Evolutionary conservation across 2,329 filamentous ascomycete species (phyloP).

Genomic region (Moelleriella libera): DNA sequence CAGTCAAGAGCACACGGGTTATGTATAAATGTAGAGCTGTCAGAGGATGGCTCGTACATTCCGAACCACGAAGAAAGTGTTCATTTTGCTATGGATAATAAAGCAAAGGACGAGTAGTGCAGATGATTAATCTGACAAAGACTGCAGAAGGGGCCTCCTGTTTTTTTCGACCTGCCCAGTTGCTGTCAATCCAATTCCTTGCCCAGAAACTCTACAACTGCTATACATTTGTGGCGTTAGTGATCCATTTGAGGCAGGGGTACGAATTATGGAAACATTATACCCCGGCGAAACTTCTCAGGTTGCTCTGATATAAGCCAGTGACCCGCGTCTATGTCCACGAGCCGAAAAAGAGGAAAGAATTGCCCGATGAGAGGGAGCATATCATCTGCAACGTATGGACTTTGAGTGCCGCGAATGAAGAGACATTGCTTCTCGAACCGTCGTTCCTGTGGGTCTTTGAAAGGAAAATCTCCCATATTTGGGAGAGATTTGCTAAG

Average conservation of each 20-base stretch:
- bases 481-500: slow-evolving; percentile 55
- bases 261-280: not conserved
- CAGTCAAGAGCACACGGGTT: too few species aligned
- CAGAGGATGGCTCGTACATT: too few species aligned
- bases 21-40: too few species aligned
- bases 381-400: slow-evolving; percentile 68
- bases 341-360: slow-evolving; percentile 63
- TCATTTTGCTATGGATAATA: too few species aligned
- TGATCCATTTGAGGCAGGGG: not conserved
- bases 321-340: slow-evolving; percentile 66
- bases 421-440: slow-evolving; percentile 74
- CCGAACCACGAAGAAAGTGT: too few species aligned
- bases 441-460: slow-evolving; percentile 48
- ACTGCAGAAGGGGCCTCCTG: too few species aligned
- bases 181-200: not conserved
- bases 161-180: too few species aligned
- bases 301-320: slow-evolving; percentile 88
- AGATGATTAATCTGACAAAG: too few species aligned
- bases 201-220: slow-evolving; percentile 2
- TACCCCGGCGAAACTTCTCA: slow-evolving; percentile 61
- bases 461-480: slow-evolving; percentile 83
- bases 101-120: too few species aligned
- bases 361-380: slow-evolving; percentile 69
- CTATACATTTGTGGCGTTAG: slow-evolving; percentile 1
- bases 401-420: slow-evolving; percentile 61